Base-by-base conservation (phyloP, 106 monocot species). In the Posidonia australis region DNA sequence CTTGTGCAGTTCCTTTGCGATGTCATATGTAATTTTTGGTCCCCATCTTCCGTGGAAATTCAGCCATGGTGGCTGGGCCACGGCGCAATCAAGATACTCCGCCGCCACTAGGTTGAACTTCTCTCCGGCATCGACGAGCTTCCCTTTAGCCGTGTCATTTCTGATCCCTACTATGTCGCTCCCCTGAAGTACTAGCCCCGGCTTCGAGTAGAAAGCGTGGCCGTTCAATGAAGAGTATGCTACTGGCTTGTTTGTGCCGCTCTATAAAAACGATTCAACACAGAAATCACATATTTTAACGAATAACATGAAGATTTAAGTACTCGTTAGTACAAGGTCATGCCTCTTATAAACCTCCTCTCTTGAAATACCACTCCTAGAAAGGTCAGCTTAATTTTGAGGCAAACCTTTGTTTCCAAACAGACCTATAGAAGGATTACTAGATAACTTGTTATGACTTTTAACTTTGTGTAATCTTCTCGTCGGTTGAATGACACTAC, bases 21-120 rank as follows among this genome's bases (percentile, higher is more conserved):
- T 67, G 46, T 80, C 63, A 36, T 86, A 94, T 5, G 41, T 71
- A 10, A 79, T 54, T 74, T 74, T 89, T 26, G 93, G 89, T 10
- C 93, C 93, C 89, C 93, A 94, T 54, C 70, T 77, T 55, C 89
- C 73, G 42, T 27, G 28, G 44, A 82, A 90, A 13, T 77, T 67
- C 73, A 94, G 42, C 93, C 93, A 94, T 36, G 84, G 56, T 63
- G 89, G 84, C 76, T 77, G 76, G 19, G 1, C 63, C 44, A 77
- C 65, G 61, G 51, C 27, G 41, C 29, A 46, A 17, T 28, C 80
- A 59, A 86, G 41, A 62, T 82, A 66, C 70, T 77, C 85, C 4
- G 79, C 86, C 22, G 86, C 66, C 52, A 78, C 77, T 43, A 89
- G 59, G 61, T 67, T 65, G 12, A 20, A 75, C 30, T 41, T 72